Percentiles rank a stretch among this genome's conserved stretches.
Evolutionary conservation across 305 asterid species (phyloP).

Genomic region (Fraxinus velutina): DNA sequence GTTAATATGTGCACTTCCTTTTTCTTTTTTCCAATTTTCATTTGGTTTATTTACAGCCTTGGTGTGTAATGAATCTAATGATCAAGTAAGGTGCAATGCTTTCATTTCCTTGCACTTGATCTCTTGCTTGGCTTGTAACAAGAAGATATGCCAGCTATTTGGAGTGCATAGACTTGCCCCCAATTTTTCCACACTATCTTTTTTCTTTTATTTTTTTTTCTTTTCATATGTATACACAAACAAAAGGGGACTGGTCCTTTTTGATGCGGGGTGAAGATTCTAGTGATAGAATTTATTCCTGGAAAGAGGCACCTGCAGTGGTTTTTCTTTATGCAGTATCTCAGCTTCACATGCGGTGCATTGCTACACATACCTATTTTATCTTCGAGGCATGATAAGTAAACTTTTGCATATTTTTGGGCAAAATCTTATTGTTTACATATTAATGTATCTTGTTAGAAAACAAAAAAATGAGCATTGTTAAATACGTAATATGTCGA

Average conservation of each 20-base stretch:
- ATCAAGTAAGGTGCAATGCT: neutral
- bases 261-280: neutral
- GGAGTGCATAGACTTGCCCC: neutral
- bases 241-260: neutral
- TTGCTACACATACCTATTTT: neutral
- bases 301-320: neutral
- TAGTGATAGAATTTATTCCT: neutral
- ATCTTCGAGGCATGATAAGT: neutral
- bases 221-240: neutral
- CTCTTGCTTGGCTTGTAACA: neutral
- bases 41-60: neutral
- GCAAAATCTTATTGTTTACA: neutral
- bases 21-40: neutral
- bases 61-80: neutral
- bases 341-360: neutral
- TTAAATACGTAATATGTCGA: conserved; percentile 24
- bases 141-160: neutral
- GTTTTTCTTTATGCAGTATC: neutral
- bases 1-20: neutral
- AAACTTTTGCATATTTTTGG: neutral
- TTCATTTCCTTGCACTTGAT: neutral
- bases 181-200: neutral
- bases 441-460: neutral
- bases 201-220: neutral
- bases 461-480: neutral